These are phyloP conservation scores for Reutealis trisperma DNA, from an alignment of 345 rosid species.

Conservation along the genomic window DNA sequence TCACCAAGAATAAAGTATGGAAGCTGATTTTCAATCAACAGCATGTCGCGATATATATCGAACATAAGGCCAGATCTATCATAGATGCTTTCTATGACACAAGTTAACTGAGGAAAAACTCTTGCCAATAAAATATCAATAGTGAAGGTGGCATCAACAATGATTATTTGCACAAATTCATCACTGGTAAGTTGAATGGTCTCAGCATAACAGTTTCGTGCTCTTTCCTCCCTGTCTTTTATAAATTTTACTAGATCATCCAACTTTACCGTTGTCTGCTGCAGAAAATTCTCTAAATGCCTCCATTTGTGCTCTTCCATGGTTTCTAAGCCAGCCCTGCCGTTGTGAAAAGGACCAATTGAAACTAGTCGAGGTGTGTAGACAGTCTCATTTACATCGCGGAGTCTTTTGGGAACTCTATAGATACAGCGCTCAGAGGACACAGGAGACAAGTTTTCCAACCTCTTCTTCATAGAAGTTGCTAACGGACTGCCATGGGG, in stretches of 20 bases:
- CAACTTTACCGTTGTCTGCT: not conserved
- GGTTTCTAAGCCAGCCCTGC: not conserved
- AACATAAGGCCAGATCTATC: not conserved
- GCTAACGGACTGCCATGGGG: not conserved
- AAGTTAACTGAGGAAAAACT: not conserved
- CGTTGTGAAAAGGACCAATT: constrained; percentile 25
- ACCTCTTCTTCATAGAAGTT: not conserved
- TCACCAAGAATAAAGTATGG: constrained; percentile 34
- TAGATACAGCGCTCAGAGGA: constrained; percentile 17
- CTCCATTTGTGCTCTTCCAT: constrained; percentile 20
- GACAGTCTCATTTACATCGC: constrained; percentile 4
- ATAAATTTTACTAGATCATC: not conserved
- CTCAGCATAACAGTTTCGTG: constrained; percentile 4
- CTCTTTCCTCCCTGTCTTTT: not conserved
- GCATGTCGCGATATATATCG: constrained; percentile 2
- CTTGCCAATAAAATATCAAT: constrained; percentile 3
- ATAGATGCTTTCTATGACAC: not conserved
- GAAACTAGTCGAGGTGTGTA: constrained; percentile 23
- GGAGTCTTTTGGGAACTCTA: constrained; percentile 18
- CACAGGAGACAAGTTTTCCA: not conserved
- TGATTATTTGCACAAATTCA: constrained; percentile 9
- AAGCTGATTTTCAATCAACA: constrained; percentile 35
- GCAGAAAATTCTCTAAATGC: constrained; percentile 2
- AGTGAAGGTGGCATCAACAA: constrained; percentile 11
- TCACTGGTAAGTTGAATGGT: not conserved